These are phyloP conservation scores for Brassica nigra DNA, from an alignment of 345 rosid species.

Conservation along the genomic window DNA sequence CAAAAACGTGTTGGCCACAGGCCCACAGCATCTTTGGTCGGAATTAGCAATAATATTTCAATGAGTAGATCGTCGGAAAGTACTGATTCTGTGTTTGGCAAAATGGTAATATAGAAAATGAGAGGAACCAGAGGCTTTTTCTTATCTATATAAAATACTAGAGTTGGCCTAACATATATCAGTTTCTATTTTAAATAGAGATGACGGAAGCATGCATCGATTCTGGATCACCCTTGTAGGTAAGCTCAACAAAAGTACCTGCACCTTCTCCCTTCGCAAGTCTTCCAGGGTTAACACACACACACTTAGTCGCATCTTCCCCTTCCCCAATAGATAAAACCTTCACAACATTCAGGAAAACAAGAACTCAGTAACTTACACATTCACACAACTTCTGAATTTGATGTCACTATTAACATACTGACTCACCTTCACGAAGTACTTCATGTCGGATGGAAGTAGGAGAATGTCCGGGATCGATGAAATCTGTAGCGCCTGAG, in stretches of 20 bases:
- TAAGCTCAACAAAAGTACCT: conserved; percentile 81
- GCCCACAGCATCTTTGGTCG: too few species aligned
- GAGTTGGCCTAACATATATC: neutral
- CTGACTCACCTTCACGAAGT: conserved; percentile 66
- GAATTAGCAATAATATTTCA: too few species aligned
- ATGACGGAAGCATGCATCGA: conserved; percentile 64
- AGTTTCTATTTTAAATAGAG: conserved; percentile 50
- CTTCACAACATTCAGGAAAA: conserved; percentile 40
- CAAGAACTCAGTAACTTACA: neutral
- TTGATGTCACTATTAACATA: neutral
- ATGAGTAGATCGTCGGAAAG: too few species aligned
- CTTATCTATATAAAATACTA: neutral
- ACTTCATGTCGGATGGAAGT: conserved; percentile 83
- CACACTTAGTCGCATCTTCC: conserved; percentile 62
- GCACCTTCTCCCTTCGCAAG: conserved; percentile 84
- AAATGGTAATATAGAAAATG: too few species aligned
- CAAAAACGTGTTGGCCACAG: too few species aligned
- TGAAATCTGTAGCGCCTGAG: conserved; percentile 59
- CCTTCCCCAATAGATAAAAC: conserved; percentile 59
- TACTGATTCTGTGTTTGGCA: too few species aligned
- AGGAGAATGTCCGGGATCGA: conserved; percentile 62
- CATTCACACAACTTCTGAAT: conserved; percentile 12
- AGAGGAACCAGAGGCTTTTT: too few species aligned
- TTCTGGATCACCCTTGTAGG: conserved; percentile 59
- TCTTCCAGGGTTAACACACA: conserved; percentile 89